Base-by-base conservation (phyloP, 108 stramenopile species). In the Fragilariopsis cylindrus region DNA sequence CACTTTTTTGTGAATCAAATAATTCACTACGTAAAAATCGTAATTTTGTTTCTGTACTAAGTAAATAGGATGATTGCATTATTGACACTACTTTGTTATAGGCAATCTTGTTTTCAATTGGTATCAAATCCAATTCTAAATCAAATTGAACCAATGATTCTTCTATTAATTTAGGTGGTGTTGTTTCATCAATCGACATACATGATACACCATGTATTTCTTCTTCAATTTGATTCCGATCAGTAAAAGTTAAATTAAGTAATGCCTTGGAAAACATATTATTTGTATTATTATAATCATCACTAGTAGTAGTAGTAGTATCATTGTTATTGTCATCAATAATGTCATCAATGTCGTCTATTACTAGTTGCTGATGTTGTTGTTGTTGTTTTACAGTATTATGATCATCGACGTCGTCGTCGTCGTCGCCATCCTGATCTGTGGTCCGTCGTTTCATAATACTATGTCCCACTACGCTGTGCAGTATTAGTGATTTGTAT, bases 1-100 rank as follows among this genome's bases (percentile, higher is more conserved):
- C 83, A 5, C 81, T 77, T 39, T 70, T 56, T 11, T 4, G 54
- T 0, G 63, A 54, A 78, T 84, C 81, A 48, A 74, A 84, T 4
- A 58, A 39, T 47, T 81, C 81, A 6, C 68, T 48, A 7, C 77
- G 57, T 18, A 84, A 55, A 56, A 81, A 84, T 21, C 71, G 63
- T 46, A 81, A 65, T n/a, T 76, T 64, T 58, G 46, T 45, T 41
- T 63, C 62, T 13, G 0, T 44, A 30, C 30, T 30, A 30, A 30
- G 30, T 30, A 30, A 30, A 30, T 30, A 30, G 30, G 30, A 30
- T 1, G 30, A 30, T 30, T 30, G 30, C 30, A 30, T 30, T 30
- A 30, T 30, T 30, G 30, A 30, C 30, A 30, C 30, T 0, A 30
- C 30, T 30, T 30, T 30, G 30, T 30, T 30, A 30, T 30, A 30